Conservation (phyloP, 2,329 filamentous ascomycete genomes). For the Aspergillus unguis region DNA sequence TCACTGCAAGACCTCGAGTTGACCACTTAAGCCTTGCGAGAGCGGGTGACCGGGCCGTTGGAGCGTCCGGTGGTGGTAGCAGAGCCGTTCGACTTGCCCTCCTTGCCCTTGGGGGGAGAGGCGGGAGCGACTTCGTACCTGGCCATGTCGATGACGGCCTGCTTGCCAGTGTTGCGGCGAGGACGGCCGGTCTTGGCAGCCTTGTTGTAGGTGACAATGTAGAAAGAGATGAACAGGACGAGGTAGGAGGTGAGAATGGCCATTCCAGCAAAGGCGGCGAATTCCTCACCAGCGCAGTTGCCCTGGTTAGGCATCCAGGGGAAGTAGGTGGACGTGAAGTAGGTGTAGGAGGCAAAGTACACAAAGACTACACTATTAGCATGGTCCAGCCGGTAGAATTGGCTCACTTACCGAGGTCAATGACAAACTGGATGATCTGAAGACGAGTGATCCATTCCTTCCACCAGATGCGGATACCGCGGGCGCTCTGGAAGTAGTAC, state of each 20-base stretch:
- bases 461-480: slow-evolving; percentile 96
- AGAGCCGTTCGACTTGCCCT: slow-evolving; percentile 29
- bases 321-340: slow-evolving; percentile 92
- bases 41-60: slow-evolving; percentile 45
- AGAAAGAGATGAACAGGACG: slow-evolving; percentile 98
- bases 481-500: slow-evolving; percentile 99
- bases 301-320: slow-evolving; percentile 77
- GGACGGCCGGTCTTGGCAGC: slow-evolving; percentile 46
- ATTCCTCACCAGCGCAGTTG: slow-evolving; percentile 91
- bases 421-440: slow-evolving; percentile 95
- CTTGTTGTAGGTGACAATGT: slow-evolving; percentile 90
- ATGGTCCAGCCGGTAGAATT: neutral
- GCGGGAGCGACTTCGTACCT: slow-evolving; percentile 59
- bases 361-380: slow-evolving; percentile 67
- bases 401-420: slow-evolving; percentile 75
- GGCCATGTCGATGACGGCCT: slow-evolving; percentile 80
- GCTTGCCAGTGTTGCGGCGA: slow-evolving; percentile 66
- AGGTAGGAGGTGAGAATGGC: slow-evolving; percentile 92
- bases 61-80: slow-evolving; percentile 39
- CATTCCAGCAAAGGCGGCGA: slow-evolving; percentile 89
- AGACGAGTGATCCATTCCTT: slow-evolving; percentile 99
- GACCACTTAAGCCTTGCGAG: slow-evolving; percentile 44
- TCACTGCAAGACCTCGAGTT: neutral
- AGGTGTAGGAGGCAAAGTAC: slow-evolving; percentile 99
- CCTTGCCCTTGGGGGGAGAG: slow-evolving; percentile 25